Evolutionary conservation across 192 early-diverging fungal genomes (phyloP), one percentile per base, ranked within the genome.

Genomic region (Coemansia sp.): DNA sequence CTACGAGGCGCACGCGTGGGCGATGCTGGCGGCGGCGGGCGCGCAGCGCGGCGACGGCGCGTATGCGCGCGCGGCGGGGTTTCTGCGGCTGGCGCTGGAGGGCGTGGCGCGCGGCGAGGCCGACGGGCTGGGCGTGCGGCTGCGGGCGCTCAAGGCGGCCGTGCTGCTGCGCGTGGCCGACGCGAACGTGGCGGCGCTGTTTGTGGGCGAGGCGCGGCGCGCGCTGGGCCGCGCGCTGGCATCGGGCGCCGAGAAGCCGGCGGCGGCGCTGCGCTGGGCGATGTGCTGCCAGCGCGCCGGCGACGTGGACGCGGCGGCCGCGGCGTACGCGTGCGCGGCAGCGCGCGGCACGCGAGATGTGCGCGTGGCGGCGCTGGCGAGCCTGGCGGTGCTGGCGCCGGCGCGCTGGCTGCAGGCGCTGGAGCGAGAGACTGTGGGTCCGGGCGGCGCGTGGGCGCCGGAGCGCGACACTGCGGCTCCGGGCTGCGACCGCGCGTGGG

Each of bases 1-100:
- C 45, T 75, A 67, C 32, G 71, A 75, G 39, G 60, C 64, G 0
- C 71, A 75, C 49, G 71, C 60, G 2, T 75, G 71, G 71, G 60
- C 58, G 3, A 75, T 75, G 64, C 60, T 75, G 5, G 53, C 67
- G 5, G 67, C 71, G 4, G 64, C 64, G 15, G 35, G 45, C 22
- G 55, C 48, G 9, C 31, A 36, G 21, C 43, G 45, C 30, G 53
- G 58, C 34, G 62, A 65, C 14, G 43, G 57, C 23, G 28, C 20
- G 0, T 53, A 58, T 14, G 71, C 64, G n/a, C 58, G 60, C 30
- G 60, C 56, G 7, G 19, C 58, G 2, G 53, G 60, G 15, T 75
- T 75, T 21, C n/a, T 75, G 15, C 60, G 48, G 8, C 29, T 67
- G 41, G 64, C 71, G 19, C 35, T 63, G 12, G 71, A 75, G 26